Percentiles rank a stretch among this genome's conserved stretches.
phyloP scores from a whole-genome alignment of 306 rosid genomes.

The Inga leiocalycina region DNA sequence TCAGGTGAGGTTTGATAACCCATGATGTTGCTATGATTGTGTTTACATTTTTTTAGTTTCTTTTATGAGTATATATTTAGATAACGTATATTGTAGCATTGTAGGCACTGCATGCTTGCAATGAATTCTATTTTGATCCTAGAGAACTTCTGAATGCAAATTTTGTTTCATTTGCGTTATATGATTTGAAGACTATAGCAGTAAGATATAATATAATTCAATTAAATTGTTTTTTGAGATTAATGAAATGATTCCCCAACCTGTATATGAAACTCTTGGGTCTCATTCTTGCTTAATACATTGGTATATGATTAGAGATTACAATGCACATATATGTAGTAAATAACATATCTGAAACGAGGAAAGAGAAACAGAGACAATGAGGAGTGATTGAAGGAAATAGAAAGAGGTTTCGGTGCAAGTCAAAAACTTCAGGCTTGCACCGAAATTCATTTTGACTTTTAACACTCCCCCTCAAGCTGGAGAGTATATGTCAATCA shows the following conservation, averaged over 20 bases:
- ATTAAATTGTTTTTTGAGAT: background rate
- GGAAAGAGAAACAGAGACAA: too few species aligned
- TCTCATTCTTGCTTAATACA: too few species aligned
- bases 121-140: background rate
- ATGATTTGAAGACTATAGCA: background rate
- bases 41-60: background rate
- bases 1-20: constrained; percentile 54
- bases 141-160: constrained; percentile 13
- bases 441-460: too few species aligned
- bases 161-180: background rate
- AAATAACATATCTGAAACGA: too few species aligned
- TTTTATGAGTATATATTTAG: background rate
- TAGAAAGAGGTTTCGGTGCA: too few species aligned
- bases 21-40: background rate
- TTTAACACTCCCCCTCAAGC: too few species aligned
- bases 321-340: too few species aligned
- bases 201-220: constrained; percentile 1
- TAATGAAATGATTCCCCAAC: background rate
- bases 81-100: background rate
- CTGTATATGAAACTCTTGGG: background rate
- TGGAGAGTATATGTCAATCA: too few species aligned
- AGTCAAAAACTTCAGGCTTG: too few species aligned
- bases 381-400: too few species aligned
- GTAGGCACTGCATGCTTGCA: background rate
- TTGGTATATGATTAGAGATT: too few species aligned